Conservation (phyloP, 2,329 filamentous ascomycete genomes). For the Cordyceps cicadae region DNA sequence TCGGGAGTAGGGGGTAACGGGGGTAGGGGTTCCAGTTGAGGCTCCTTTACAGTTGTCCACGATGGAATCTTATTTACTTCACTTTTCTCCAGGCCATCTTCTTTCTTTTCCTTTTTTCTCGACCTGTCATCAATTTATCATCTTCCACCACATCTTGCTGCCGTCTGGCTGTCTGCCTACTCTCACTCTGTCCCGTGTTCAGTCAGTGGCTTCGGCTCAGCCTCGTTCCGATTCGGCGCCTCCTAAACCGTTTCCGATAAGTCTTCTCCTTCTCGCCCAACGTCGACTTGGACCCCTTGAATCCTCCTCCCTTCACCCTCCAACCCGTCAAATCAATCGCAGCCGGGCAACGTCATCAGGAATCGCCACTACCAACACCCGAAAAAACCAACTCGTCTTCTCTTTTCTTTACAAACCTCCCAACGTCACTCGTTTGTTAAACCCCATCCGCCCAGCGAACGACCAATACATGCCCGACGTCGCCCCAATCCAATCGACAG, state of each 20-base stretch:
- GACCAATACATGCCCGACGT: conserved; percentile 4
- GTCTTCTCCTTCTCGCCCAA: not conserved
- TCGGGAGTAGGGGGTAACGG: no score
- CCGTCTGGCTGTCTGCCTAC: no score
- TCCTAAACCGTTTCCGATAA: no score
- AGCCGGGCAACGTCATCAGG: not conserved
- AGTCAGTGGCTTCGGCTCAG: no score
- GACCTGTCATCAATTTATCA: no score
- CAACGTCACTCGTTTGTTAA: not conserved
- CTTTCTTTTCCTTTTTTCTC: not conserved
- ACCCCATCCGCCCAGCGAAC: not conserved
- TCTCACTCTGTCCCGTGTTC: no score
- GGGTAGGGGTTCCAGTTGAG: no score
- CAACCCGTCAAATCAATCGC: not conserved
- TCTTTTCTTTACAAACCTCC: not conserved
- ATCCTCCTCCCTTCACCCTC: not conserved
- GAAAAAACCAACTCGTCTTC: no score
- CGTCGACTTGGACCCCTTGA: not conserved
- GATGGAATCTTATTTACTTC: no score
- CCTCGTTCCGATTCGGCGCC: no score
- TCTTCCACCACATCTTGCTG: no score
- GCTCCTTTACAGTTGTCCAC: not conserved
- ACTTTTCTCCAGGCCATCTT: not conserved
- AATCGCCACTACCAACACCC: no score
- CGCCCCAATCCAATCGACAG: not conserved